Evolutionary conservation across 148 eudicot species (phyloP).

Genomic region (Rhododendron williamsianum): DNA sequence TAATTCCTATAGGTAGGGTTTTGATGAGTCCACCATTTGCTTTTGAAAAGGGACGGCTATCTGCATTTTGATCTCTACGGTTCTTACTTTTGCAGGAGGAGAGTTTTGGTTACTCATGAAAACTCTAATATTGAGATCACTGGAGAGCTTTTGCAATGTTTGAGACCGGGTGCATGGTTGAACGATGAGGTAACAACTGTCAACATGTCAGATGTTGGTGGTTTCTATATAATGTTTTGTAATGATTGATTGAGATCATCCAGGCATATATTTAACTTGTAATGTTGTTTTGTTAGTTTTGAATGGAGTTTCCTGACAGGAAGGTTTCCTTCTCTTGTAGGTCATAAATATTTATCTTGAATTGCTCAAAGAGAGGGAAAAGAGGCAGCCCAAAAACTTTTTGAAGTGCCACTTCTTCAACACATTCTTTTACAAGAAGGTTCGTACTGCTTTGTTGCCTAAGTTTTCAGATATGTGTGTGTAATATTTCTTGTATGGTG

Average conservation of each 20-base stretch:
- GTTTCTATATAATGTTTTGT: not conserved
- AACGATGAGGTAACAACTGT: conserved; percentile 70
- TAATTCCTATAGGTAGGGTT: conserved; percentile 41
- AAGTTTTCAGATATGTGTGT: not conserved
- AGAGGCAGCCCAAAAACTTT: conserved; percentile 72
- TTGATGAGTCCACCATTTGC: conserved; percentile 9
- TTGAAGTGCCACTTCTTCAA: conserved; percentile 95
- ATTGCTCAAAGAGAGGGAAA: conserved; percentile 90
- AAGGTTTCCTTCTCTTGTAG: conserved; percentile 32
- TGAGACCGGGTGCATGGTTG: conserved; percentile 81
- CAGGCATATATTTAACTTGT: not conserved
- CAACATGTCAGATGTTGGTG: not conserved
- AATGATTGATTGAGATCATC: not conserved
- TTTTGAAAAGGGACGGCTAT: not conserved
- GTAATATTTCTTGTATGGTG: not conserved
- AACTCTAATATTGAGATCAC: conserved; percentile 81
- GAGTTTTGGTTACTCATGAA: conserved; percentile 63
- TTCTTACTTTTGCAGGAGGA: conserved; percentile 43
- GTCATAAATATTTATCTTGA: conserved; percentile 88
- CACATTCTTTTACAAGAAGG: conserved; percentile 97
- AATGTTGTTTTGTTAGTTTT: not conserved
- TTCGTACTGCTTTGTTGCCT: conserved; percentile 26
- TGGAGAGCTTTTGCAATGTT: conserved; percentile 64
- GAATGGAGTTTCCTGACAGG: conserved; percentile 5
- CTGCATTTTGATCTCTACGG: conserved; percentile 2